phyloP scores from a whole-genome alignment of 2,329 filamentous ascomycete species.

The Ascochyta clinopodiicola region DNA sequence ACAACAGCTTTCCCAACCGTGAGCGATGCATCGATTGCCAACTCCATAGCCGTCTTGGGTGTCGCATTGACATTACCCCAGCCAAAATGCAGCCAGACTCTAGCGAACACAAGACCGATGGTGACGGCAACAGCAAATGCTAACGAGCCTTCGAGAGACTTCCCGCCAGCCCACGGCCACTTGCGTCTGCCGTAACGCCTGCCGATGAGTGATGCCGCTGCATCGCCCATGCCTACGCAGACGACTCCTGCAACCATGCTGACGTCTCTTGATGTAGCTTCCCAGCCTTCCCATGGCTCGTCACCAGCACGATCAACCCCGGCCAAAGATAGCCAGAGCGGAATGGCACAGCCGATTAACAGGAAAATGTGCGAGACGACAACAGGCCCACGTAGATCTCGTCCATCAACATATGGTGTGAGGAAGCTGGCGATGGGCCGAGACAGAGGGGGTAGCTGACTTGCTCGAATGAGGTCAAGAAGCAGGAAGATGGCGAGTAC shows the following conservation, averaged over 20 bases:
- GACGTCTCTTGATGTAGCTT: constrained; percentile 72
- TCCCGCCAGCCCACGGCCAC: constrained; percentile 97
- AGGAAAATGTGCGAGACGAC: constrained; percentile 97
- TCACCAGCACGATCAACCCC: constrained; percentile 66
- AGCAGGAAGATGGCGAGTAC: constrained; percentile 85
- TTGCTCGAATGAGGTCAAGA: constrained; percentile 86
- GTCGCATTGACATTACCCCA: constrained; percentile 59
- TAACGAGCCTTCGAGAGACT: constrained; percentile 84
- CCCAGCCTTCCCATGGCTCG: constrained; percentile 73
- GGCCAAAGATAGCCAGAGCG: constrained; percentile 86
- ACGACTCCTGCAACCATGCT: constrained; percentile 92
- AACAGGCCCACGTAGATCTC: constrained; percentile 90
- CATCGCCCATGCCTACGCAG: constrained; percentile 94
- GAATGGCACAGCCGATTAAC: constrained; percentile 91
- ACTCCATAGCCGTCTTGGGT: constrained; percentile 51
- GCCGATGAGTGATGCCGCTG: constrained; percentile 88
- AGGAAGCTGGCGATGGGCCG: constrained; percentile 86
- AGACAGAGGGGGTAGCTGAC: constrained; percentile 87
- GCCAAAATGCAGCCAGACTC: constrained; percentile 76
- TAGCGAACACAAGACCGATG: constrained; percentile 72
- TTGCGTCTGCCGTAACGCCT: constrained; percentile 84
- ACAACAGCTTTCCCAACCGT: constrained; percentile 66
- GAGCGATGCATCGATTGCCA: constrained; percentile 32
- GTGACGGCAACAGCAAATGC: constrained; percentile 86
- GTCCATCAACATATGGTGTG: constrained; percentile 90